phyloP scores from a whole-genome alignment of 2,329 filamentous ascomycete genomes.

The Beauveria sp. region DNA sequence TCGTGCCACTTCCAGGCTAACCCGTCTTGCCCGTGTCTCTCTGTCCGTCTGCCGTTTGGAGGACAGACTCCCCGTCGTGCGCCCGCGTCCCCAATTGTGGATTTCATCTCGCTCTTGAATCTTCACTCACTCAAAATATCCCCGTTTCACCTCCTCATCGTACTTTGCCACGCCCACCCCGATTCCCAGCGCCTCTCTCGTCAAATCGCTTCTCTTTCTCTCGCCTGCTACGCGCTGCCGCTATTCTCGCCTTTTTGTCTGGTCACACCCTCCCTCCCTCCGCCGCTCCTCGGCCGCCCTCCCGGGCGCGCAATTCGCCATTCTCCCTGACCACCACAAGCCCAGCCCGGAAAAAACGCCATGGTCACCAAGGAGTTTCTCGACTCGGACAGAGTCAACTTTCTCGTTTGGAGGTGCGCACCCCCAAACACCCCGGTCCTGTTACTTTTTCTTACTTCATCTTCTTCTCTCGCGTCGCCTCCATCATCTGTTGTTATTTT shows the following conservation, averaged over 20 bases:
- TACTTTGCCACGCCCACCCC: slow-evolving; percentile 15
- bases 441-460: slow-evolving; percentile 18
- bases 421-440: slow-evolving; percentile 19
- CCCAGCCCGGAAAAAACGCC: slow-evolving; percentile 15
- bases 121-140: slow-evolving; percentile 22
- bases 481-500: slow-evolving; percentile 11
- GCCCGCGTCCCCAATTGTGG: slow-evolving; percentile 17
- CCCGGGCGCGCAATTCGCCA: slow-evolving; percentile 9
- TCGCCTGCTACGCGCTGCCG: background rate
- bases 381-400: slow-evolving; percentile 62
- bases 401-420: slow-evolving; percentile 63
- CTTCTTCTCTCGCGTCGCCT: slow-evolving; percentile 12
- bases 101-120: slow-evolving; percentile 28
- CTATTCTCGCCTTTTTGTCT: background rate
- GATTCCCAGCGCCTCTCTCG: slow-evolving; percentile 12
- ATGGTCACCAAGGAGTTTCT: slow-evolving; percentile 54
- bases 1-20: no score
- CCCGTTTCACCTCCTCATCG: slow-evolving; percentile 13
- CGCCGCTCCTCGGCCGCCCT: background rate
- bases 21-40: no score
- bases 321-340: background rate
- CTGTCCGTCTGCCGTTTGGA: background rate
- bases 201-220: no score
- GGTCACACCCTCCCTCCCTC: background rate
- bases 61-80: background rate